These are phyloP conservation scores for Furcasterigmium furcatum DNA, from an alignment of 2,329 filamentous ascomycete genomes.

Conservation along the genomic window DNA sequence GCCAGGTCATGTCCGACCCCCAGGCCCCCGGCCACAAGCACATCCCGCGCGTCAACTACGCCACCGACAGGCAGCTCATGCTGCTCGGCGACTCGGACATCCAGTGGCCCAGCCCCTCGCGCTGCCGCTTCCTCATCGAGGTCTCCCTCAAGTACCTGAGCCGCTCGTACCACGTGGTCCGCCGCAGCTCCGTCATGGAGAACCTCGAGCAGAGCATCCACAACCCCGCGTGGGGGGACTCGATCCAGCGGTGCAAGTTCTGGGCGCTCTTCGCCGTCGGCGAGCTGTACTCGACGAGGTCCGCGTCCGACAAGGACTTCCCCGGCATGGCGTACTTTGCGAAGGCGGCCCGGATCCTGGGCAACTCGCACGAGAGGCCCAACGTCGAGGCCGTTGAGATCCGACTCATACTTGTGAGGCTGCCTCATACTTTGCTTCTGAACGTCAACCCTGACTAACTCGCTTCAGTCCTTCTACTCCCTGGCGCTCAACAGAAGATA, in stretches of 20 bases:
- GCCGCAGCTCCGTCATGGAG: slow-evolving; percentile 30
- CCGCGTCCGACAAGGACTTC: slow-evolving; percentile 28
- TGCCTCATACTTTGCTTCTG: background rate
- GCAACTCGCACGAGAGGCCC: slow-evolving; percentile 36
- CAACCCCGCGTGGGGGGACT: slow-evolving; percentile 25
- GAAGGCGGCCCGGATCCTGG: slow-evolving; percentile 31
- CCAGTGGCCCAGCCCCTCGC: slow-evolving; percentile 33
- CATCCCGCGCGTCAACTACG: slow-evolving; percentile 29
- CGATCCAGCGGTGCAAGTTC: slow-evolving; percentile 32
- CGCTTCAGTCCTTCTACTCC: slow-evolving; percentile 38
- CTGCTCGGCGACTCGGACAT: slow-evolving; percentile 23
- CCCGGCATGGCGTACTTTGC: slow-evolving; percentile 41
- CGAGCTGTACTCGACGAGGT: slow-evolving; percentile 39
- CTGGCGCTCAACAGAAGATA: slow-evolving; percentile 40
- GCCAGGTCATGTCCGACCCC: slow-evolving; percentile 27
- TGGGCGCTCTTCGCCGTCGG: slow-evolving; percentile 43
- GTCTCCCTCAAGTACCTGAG: slow-evolving; percentile 36
- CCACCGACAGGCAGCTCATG: slow-evolving; percentile 22
- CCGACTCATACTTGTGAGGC: slow-evolving; percentile 37
- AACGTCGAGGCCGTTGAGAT: slow-evolving; percentile 39
- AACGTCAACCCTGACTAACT: background rate
- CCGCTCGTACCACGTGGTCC: slow-evolving; percentile 37
- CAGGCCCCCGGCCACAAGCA: slow-evolving; percentile 19
- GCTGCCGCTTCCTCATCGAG: slow-evolving; percentile 32
- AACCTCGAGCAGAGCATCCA: slow-evolving; percentile 32